phyloP scores from a whole-genome alignment of 2,329 filamentous ascomycete species.

The Sporothrix protearum region DNA sequence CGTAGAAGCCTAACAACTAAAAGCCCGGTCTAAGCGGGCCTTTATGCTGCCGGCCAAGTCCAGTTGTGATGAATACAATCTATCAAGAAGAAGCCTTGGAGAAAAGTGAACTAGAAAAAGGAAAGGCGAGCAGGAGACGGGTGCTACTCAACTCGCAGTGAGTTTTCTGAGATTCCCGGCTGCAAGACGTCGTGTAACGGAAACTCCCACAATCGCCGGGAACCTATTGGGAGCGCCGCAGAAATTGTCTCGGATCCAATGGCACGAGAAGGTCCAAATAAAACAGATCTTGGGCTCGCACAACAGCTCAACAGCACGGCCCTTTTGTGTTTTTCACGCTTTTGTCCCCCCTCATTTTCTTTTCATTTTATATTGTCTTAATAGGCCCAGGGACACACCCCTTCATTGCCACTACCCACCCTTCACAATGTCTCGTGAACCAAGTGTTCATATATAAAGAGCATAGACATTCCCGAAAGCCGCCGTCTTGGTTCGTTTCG shows the following conservation, averaged over 20 bases:
- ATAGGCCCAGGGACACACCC: too few relatives aligned
- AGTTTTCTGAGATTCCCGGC: background rate
- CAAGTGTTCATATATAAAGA: background rate
- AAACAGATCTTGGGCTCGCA: background rate
- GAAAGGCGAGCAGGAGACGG: background rate
- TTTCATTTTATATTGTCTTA: too few relatives aligned
- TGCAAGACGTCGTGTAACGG: conserved; percentile 5
- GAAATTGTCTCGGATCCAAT: conserved; percentile 4
- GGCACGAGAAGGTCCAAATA: background rate
- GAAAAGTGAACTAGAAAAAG: background rate
- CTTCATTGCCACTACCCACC: background rate
- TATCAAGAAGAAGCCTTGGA: background rate
- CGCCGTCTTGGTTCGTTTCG: background rate
- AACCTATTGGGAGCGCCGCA: background rate
- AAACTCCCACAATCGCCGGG: background rate
- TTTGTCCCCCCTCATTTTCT: too few relatives aligned
- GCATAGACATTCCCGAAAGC: background rate
- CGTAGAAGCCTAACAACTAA: background rate
- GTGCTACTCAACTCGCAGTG: background rate
- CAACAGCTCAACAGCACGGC: background rate
- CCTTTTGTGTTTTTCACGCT: background rate
- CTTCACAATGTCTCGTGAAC: conserved; percentile 7
- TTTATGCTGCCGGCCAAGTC: background rate
- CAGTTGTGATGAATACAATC: background rate
- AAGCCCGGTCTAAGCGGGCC: background rate